Percentiles rank a stretch among this genome's conserved stretches.
Conservation (phyloP, 208 protist species). For the Leishmania amazonensis region DNA sequence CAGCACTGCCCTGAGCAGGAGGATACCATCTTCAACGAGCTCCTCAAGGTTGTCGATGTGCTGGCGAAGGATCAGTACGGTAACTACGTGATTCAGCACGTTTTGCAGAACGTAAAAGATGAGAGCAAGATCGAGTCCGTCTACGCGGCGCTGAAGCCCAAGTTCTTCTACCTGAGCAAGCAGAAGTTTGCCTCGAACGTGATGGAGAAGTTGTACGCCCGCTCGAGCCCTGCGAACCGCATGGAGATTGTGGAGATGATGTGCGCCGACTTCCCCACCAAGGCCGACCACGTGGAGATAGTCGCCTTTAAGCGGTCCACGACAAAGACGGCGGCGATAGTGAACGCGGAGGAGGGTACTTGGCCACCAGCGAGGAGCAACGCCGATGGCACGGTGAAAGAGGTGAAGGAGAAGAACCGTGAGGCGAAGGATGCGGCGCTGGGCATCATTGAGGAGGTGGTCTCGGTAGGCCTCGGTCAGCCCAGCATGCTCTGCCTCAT, state of each 20-base stretch:
- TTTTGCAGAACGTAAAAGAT: constrained; percentile 93
- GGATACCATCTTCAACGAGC: constrained; percentile 93
- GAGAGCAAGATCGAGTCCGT: constrained; percentile 84
- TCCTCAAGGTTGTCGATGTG: constrained; percentile 84
- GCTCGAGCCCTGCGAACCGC: constrained; percentile 71
- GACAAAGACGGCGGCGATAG: constrained; percentile 53
- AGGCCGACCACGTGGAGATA: constrained; percentile 55
- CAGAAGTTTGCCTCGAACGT: constrained; percentile 99
- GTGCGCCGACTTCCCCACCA: constrained; percentile 46
- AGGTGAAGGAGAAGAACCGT: constrained; percentile 75
- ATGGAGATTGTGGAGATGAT: constrained; percentile 91
- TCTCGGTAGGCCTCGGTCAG: constrained; percentile 39
- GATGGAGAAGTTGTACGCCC: constrained; percentile 97
- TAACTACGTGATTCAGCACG: constrained; percentile 99
- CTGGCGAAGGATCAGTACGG: constrained; percentile 98
- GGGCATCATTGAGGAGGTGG: constrained; percentile 64
- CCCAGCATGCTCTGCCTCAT: constrained; percentile 91
- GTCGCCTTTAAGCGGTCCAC: constrained; percentile 62
- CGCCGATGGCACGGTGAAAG: constrained; percentile 39
- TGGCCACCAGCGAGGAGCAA: constrained; percentile 32
- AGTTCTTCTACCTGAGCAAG: constrained; percentile 88
- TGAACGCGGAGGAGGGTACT: constrained; percentile 50
- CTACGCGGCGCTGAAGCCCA: constrained; percentile 63
- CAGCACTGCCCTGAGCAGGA: constrained; percentile 93
- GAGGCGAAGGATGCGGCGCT: constrained; percentile 81